A percentile compares a stretch with the other conserved stretches of the same genome.
Evolutionary conservation across 805 yeast genomes (phyloP).

Genomic region (Ascoidea tarda): DNA sequence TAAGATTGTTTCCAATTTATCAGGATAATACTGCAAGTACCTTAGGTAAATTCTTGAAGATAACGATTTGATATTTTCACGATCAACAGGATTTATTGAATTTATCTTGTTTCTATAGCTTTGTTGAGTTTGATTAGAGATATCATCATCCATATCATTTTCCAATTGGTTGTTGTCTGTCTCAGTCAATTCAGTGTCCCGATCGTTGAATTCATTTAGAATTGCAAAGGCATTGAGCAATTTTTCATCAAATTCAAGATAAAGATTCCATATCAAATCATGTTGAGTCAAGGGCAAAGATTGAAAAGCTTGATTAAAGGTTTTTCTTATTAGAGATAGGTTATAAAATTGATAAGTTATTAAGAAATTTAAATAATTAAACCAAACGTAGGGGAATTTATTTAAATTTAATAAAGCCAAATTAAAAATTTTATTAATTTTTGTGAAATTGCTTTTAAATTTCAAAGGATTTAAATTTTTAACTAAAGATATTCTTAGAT

Average conservation of each 20-base stretch:
- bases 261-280: conserved; percentile 38
- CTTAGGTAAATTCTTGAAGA: conserved; percentile 16
- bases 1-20: conserved; percentile 19
- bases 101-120: background rate
- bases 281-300: conserved; percentile 39
- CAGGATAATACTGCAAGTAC: conserved; percentile 18
- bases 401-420: conserved; percentile 26
- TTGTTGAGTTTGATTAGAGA: conserved; percentile 9
- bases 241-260: conserved; percentile 18
- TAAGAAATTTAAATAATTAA: conserved; percentile 30
- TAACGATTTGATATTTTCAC: background rate
- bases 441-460: conserved; percentile 18
- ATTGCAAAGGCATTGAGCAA: conserved; percentile 33
- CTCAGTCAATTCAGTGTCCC: conserved; percentile 21
- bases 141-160: conserved; percentile 11
- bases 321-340: conserved; percentile 24
- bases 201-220: conserved; percentile 16
- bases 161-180: conserved; percentile 4
- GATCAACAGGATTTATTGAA: conserved; percentile 3
- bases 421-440: conserved; percentile 31
- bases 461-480: conserved; percentile 16
- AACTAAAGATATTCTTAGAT: conserved; percentile 22
- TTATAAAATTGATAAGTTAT: conserved; percentile 16
- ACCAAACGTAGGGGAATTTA: conserved; percentile 39
- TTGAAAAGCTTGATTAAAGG: conserved; percentile 36